Evolutionary conservation across 2,329 filamentous ascomycete genomes (phyloP).

Genomic region (Alternaria sp.): DNA sequence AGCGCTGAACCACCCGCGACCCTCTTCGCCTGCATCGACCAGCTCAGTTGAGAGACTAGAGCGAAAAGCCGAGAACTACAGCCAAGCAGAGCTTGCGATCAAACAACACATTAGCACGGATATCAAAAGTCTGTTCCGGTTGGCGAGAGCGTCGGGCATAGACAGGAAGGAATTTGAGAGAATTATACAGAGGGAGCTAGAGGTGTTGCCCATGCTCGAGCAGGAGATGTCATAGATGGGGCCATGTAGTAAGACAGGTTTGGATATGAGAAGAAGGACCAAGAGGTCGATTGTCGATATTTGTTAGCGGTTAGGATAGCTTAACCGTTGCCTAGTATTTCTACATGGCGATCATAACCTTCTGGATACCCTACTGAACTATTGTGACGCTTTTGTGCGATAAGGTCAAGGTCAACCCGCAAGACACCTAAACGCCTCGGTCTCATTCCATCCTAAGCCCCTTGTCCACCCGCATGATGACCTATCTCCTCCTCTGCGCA

Average conservation of each 20-base stretch:
- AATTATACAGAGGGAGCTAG: constrained; percentile 74
- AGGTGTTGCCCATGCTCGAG: constrained; percentile 74
- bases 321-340: constrained; percentile 11
- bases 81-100: constrained; percentile 74
- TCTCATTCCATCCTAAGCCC: neutral
- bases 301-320: constrained; percentile 22
- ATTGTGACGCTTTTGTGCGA: neutral
- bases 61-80: constrained; percentile 63
- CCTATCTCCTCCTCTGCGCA: constrained; percentile 48
- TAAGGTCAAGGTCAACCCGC: neutral
- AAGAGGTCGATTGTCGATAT: constrained; percentile 13
- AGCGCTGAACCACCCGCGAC: constrained; percentile 47
- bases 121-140: constrained; percentile 76
- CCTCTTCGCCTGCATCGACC: constrained; percentile 54
- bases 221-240: constrained; percentile 53
- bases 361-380: neutral
- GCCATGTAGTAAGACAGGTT: neutral
- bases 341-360: constrained; percentile 1
- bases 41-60: constrained; percentile 67
- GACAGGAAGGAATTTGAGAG: constrained; percentile 77
- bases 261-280: neutral
- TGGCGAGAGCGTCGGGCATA: constrained; percentile 76
- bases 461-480: neutral
- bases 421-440: neutral
- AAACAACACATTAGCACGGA: constrained; percentile 81